Conservation (phyloP, 2,329 filamentous ascomycete genomes). For the Aureobasidium zeae region DNA sequence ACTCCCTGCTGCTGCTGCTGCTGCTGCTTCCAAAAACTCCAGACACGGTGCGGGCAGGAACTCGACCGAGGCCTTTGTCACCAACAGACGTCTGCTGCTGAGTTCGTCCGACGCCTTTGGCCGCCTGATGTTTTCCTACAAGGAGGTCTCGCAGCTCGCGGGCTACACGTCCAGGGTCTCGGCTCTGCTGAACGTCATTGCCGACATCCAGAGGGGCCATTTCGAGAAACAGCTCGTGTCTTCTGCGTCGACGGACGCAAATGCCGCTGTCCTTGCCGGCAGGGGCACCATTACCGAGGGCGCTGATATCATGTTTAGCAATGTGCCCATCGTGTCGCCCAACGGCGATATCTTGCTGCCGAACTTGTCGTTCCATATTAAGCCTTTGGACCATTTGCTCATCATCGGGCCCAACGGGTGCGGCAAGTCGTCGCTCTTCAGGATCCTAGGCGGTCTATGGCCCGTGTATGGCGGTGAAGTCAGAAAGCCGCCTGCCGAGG, state of each 20-base stretch:
- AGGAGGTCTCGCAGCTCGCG: conserved; percentile 90
- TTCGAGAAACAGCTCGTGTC: conserved; percentile 97
- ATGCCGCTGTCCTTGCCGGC: conserved; percentile 71
- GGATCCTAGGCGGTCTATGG: conserved; percentile 93
- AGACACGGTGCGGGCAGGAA: conserved; percentile 19
- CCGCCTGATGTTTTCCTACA: conserved; percentile 94
- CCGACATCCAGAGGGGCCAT: conserved; percentile 78
- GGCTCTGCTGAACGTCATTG: conserved; percentile 83
- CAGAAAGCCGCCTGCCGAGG: conserved; percentile 78
- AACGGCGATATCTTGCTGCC: conserved; percentile 89
- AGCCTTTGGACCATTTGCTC: conserved; percentile 78
- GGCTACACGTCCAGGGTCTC: conserved; percentile 92
- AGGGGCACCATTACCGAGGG: conserved; percentile 77
- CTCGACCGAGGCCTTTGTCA: conserved; percentile 61
- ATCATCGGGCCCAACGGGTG: conserved; percentile 96
- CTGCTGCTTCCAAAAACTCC: too few relatives aligned
- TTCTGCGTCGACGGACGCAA: conserved; percentile 70
- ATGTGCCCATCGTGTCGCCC: conserved; percentile 92
- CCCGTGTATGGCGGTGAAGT: conserved; percentile 94
- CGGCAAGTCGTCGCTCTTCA: conserved; percentile 91
- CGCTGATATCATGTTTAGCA: conserved; percentile 70
- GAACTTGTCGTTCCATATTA: conserved; percentile 77
- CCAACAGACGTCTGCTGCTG: conserved; percentile 82
- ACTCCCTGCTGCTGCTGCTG: conserved; percentile 60
- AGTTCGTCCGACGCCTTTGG: conserved; percentile 94